Percentiles rank a stretch among this genome's conserved stretches.
These are phyloP conservation scores for Ogataea paraovalis DNA, from an alignment of 805 yeast genomes.

Conservation along the genomic window DNA sequence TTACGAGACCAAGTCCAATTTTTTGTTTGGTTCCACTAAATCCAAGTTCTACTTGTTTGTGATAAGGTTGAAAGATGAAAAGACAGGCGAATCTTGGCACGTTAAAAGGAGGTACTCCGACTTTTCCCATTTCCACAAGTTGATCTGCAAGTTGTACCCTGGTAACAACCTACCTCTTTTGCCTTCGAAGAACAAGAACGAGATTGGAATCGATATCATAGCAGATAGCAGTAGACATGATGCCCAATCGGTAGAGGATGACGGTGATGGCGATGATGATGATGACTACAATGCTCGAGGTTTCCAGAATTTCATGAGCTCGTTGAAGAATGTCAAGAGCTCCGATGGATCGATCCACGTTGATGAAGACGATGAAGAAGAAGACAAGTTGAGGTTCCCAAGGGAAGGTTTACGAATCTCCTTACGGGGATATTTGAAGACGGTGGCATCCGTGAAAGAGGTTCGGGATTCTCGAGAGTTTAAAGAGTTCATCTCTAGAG, in stretches of 20 bases:
- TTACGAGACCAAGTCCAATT: conserved; percentile 22
- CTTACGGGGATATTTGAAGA: conserved; percentile 65
- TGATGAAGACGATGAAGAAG: conserved; percentile 8
- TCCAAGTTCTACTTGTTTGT: conserved; percentile 42
- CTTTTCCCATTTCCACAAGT: conserved; percentile 53
- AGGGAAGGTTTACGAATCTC: conserved; percentile 78
- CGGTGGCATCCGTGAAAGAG: conserved; percentile 49
- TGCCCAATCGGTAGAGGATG: too few species aligned
- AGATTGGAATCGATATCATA: conserved; percentile 15
- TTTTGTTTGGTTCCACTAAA: conserved; percentile 22
- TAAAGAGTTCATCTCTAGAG: conserved; percentile 46
- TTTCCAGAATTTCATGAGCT: conserved; percentile 15
- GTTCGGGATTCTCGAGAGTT: conserved; percentile 51
- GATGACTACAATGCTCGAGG: conserved; percentile 11
- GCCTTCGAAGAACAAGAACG: conserved; percentile 30
- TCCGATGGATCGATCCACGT: neutral
- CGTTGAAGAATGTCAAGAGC: conserved; percentile 9
- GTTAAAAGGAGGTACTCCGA: conserved; percentile 64
- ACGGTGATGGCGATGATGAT: too few species aligned
- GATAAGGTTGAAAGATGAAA: conserved; percentile 38
- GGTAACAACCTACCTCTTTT: conserved; percentile 51
- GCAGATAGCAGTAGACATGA: too few species aligned
- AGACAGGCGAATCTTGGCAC: conserved; percentile 36
- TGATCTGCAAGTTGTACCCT: conserved; percentile 57
- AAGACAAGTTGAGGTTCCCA: conserved; percentile 35